Base-by-base conservation (phyloP, 495 filamentous ascomycete genomes). In the Cercophora scortea region DNA sequence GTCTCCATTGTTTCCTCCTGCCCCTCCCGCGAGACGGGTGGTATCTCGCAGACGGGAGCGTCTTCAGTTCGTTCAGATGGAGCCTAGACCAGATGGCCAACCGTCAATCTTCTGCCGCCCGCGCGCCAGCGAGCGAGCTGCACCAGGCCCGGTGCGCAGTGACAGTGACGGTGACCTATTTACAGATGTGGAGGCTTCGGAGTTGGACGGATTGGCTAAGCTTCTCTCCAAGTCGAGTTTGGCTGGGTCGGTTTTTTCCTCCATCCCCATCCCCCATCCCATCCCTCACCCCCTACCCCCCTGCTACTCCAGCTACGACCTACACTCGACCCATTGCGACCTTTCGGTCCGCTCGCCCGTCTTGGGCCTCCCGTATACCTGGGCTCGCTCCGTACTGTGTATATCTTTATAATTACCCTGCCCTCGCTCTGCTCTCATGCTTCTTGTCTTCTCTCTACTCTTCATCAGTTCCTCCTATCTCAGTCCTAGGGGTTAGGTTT, bases 131-230 rank as follows among this genome's bases (percentile, higher is more conserved):
- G 39, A 11, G 25, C 36, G 39, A 11, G 25, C 36, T 56, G 51
- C 47, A 46, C 44, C 42, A 34, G 43, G 25, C 45, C 47, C 42
- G 45, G 46, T 19, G 44, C 25, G 6, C 45, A 40, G 39, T 6
- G 15, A 19, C 33, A n/a, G 41, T 8, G 16, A 15, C n/a, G 41
- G 35, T 44, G 15, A 52, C 46, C 57, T 61, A 60, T 60, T 60
- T 58, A 40, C 54, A 60, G 56, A 50, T 58, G 56, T 59, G 61
- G 60, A 65, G 54, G 59, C 52, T 56, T 56, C 49, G n/a, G 50
- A 53, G 44, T 33, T 54, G 45, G 38, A 45, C 42, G 52, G 53
- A 53, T 63, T 63, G 55, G 62, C 51, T 50, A 59, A 62, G 59
- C 53, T 62, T 62, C 53, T 42, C 39, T 62, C 56, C 55, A 25